Percentiles rank a stretch among this genome's conserved stretches.
These are phyloP conservation scores for Rhododendron griersonianum DNA, from an alignment of 148 eudicot genomes.

Conservation along the genomic window DNA sequence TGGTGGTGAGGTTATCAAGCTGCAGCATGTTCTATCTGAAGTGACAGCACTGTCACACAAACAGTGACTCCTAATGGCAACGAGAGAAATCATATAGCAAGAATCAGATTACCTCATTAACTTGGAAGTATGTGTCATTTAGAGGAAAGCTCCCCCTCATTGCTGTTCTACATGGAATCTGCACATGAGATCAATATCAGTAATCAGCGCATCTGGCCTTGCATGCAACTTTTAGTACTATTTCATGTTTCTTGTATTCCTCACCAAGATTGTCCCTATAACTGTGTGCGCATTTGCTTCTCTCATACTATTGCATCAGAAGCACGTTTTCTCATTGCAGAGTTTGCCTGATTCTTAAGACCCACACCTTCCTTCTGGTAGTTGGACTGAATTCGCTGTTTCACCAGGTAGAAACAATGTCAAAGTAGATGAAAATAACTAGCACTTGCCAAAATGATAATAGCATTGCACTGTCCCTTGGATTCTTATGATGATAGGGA, in stretches of 20 bases:
- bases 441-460: background rate
- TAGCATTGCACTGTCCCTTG: background rate
- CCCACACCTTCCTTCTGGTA: slow-evolving; percentile 34
- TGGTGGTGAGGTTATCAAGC: background rate
- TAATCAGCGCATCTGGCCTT: background rate
- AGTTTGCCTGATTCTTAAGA: slow-evolving; percentile 26
- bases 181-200: slow-evolving; percentile 14
- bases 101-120: slow-evolving; percentile 43
- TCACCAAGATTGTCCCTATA: slow-evolving; percentile 64
- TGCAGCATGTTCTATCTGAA: background rate
- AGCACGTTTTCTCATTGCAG: slow-evolving; percentile 41
- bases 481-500: background rate
- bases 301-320: slow-evolving; percentile 40
- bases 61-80: background rate
- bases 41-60: background rate
- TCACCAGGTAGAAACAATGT: slow-evolving; percentile 39
- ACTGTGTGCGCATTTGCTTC: slow-evolving; percentile 53
- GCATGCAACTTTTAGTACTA: background rate
- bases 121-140: slow-evolving; percentile 26
- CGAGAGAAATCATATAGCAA: background rate
- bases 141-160: slow-evolving; percentile 26
- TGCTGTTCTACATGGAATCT: slow-evolving; percentile 45
- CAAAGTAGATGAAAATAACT: background rate
- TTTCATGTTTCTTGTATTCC: background rate
- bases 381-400: slow-evolving; percentile 46